Percentiles rank a stretch among this genome's conserved stretches.
These are phyloP conservation scores for Allantophomopsis cytisporea DNA, from an alignment of 2,329 filamentous ascomycete species.

Conservation along the genomic window DNA sequence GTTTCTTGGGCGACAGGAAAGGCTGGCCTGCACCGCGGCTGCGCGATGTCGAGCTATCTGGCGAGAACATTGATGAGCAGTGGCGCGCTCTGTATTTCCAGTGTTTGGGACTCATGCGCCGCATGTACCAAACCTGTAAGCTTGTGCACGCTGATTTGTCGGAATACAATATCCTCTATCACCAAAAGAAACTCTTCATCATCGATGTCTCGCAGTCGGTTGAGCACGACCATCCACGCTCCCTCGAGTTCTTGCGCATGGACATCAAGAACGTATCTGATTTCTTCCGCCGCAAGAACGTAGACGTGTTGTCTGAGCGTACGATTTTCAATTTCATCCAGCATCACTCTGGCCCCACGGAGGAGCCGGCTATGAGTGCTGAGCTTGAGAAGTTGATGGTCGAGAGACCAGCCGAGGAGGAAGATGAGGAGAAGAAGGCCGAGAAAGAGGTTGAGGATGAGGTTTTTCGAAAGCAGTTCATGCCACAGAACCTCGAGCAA, in stretches of 20 bases:
- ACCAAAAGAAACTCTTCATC: constrained; percentile 71
- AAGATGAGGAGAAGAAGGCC: constrained; percentile 35
- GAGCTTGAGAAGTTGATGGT: constrained; percentile 56
- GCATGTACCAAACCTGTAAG: constrained; percentile 81
- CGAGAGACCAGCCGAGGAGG: constrained; percentile 36
- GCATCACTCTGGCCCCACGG: constrained; percentile 39
- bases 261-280: constrained; percentile 95
- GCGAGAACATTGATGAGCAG: constrained; percentile 52
- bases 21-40: constrained; percentile 82
- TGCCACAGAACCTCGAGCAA: constrained; percentile 88
- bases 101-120: constrained; percentile 76
- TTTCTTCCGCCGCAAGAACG: constrained; percentile 79
- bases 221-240: constrained; percentile 88
- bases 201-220: constrained; percentile 98
- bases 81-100: constrained; percentile 75
- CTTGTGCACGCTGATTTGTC: constrained; percentile 93
- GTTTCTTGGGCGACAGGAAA: constrained; percentile 75
- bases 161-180: constrained; percentile 95
- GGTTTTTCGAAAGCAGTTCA: constrained; percentile 92
- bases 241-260: constrained; percentile 89
- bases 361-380: constrained; percentile 45
- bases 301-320: constrained; percentile 68
- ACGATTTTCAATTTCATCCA: constrained; percentile 78
- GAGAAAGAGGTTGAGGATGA: constrained; percentile 70
- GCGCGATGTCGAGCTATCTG: constrained; percentile 67